Evolutionary conservation across 2,329 filamentous ascomycete genomes (phyloP).

Genomic region (Dactylellina haptotyla): DNA sequence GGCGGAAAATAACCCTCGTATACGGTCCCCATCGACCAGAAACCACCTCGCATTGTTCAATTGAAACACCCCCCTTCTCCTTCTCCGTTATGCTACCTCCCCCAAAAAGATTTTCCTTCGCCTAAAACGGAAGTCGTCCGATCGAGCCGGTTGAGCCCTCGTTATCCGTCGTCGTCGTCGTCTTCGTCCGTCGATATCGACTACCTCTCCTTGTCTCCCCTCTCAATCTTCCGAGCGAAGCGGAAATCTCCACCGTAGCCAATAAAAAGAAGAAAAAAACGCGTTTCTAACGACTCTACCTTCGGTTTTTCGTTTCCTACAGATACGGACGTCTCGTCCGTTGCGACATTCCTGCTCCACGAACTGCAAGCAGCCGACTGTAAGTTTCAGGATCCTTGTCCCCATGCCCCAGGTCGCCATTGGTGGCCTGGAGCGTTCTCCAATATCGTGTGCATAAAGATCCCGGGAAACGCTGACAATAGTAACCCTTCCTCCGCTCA

Average conservation of each 20-base stretch:
- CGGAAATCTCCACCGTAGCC: constrained; percentile 44
- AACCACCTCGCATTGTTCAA: constrained; percentile 43
- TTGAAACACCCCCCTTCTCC: constrained; percentile 45
- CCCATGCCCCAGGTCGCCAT: constrained; percentile 14
- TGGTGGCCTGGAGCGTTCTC: constrained; percentile 56
- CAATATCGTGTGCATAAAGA: background rate
- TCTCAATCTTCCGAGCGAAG: constrained; percentile 51
- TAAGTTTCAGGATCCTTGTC: constrained; percentile 68
- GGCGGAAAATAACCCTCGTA: constrained; percentile 56
- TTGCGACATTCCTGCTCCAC: constrained; percentile 96
- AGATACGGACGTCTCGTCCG: constrained; percentile 98
- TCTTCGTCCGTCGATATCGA: constrained; percentile 56
- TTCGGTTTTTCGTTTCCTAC: constrained; percentile 58
- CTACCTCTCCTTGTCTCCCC: constrained; percentile 32
- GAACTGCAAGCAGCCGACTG: constrained; percentile 93
- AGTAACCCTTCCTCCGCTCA: constrained; percentile 58
- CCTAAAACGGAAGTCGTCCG: constrained; percentile 47
- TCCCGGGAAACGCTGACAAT: constrained; percentile 26
- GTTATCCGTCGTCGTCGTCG: constrained; percentile 57
- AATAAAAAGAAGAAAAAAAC: constrained; percentile 52
- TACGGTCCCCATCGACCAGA: constrained; percentile 55
- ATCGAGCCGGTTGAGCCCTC: constrained; percentile 55
- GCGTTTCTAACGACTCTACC: constrained; percentile 66
- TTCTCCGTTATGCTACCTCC: constrained; percentile 56
- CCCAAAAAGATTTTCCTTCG: constrained; percentile 47